These are phyloP conservation scores for Dendrostoma leiphaemia DNA, from an alignment of 2,329 filamentous ascomycete genomes.

Conservation along the genomic window DNA sequence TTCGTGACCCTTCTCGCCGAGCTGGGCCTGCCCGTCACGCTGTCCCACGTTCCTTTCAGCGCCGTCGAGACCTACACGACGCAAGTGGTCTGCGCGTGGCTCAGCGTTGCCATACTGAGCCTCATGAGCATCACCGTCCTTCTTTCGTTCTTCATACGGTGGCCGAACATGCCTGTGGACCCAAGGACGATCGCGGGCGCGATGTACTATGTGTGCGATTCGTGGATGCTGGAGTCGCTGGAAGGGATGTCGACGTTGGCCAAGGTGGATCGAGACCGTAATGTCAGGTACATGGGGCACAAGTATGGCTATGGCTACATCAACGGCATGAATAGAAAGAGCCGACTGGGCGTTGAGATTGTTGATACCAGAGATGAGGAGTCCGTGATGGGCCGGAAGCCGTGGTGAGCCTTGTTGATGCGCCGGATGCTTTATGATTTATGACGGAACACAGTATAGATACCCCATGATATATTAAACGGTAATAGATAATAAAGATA, in stretches of 20 bases:
- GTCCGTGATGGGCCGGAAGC: neutral
- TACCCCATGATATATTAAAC: too few relatives aligned
- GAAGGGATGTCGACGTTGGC: conserved; percentile 27
- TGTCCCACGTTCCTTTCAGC: conserved; percentile 37
- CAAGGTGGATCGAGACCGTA: conserved; percentile 29
- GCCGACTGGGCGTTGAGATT: conserved; percentile 28
- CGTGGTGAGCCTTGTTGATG: too few relatives aligned
- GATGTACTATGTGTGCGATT: conserved; percentile 34
- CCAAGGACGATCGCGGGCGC: conserved; percentile 35
- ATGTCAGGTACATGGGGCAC: conserved; percentile 27
- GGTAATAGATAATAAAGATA: too few relatives aligned
- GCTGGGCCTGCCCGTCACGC: conserved; percentile 33
- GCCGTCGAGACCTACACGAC: conserved; percentile 33
- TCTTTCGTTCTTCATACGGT: conserved; percentile 31
- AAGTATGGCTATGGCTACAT: conserved; percentile 32
- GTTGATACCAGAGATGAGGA: neutral
- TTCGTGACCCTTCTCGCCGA: conserved; percentile 34
- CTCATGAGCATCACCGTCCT: conserved; percentile 35
- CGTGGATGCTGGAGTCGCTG: conserved; percentile 31
- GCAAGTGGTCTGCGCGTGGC: conserved; percentile 30
- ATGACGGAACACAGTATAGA: too few relatives aligned
- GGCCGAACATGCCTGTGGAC: conserved; percentile 35
- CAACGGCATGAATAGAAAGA: conserved; percentile 26
- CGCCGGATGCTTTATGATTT: too few relatives aligned
- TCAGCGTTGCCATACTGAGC: conserved; percentile 31